Conservation (phyloP, 169 alveolate species). For the Toxoplasma gondii region DNA sequence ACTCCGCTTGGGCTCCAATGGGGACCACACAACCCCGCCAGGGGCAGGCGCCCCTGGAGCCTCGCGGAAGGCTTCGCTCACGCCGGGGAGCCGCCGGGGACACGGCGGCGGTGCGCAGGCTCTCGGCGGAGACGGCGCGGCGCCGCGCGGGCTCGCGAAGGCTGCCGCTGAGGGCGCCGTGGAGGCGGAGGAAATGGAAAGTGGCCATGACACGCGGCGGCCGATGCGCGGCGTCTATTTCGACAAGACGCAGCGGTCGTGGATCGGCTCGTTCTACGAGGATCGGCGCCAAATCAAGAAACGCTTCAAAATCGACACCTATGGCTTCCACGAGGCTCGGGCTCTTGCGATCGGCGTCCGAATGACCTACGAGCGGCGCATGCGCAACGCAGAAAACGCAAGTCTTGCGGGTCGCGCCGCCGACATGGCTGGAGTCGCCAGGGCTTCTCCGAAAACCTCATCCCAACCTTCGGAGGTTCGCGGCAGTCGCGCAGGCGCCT, state of each 20-base stretch:
- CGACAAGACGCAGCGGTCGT: slow-evolving; percentile 53
- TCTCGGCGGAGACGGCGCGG: not conserved
- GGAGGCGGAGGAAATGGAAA: not conserved
- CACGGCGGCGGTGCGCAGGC: not conserved
- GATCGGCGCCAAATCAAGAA: slow-evolving; percentile 56
- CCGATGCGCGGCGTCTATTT: slow-evolving; percentile 62
- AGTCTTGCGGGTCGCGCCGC: not conserved
- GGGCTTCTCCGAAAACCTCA: not conserved
- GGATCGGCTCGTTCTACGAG: slow-evolving; percentile 63
- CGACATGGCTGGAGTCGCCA: not conserved
- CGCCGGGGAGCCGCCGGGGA: not conserved
- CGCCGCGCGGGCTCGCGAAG: not conserved
- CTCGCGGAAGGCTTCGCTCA: too few species aligned
- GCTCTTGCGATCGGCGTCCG: slow-evolving; percentile 56
- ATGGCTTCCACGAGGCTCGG: slow-evolving; percentile 48
- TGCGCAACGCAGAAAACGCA: not conserved
- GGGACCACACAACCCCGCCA: too few species aligned
- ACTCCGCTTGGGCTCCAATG: too few species aligned
- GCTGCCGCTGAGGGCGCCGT: not conserved
- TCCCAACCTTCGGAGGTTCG: not conserved
- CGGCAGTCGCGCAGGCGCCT: too few species aligned
- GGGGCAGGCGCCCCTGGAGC: too few species aligned
- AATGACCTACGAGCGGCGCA: slow-evolving; percentile 44
- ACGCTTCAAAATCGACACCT: slow-evolving; percentile 52
- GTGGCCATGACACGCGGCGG: slow-evolving; percentile 5